Evolutionary conservation across 768 basidiomycete species (phyloP).

Genomic region (Auriculariales sp.): DNA sequence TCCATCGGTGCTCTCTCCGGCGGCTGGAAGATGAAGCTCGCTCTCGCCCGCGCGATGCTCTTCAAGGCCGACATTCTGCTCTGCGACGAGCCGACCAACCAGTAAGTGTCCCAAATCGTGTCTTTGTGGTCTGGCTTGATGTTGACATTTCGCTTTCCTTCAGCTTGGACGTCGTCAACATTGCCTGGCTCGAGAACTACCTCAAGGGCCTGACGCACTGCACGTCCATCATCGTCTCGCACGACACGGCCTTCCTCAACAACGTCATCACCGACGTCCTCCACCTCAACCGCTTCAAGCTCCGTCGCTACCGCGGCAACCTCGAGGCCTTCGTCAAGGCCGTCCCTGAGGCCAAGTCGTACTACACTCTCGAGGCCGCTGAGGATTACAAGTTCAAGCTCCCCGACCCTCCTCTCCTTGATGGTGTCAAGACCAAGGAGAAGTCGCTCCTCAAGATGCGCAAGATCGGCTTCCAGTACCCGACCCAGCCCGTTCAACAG

Average conservation of each 20-base stretch:
- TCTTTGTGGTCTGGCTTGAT: not conserved
- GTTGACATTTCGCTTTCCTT: too few relatives aligned
- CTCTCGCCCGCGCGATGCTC: slow-evolving; percentile 89
- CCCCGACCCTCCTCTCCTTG: slow-evolving; percentile 89
- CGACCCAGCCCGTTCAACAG: slow-evolving; percentile 71
- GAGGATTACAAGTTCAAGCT: slow-evolving; percentile 99
- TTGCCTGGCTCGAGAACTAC: slow-evolving; percentile 95
- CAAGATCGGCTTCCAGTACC: slow-evolving; percentile 95
- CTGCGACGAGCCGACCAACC: slow-evolving; percentile 94
- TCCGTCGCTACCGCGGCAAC: slow-evolving; percentile 89
- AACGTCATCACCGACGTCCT: slow-evolving; percentile 96
- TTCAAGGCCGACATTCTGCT: slow-evolving; percentile 97
- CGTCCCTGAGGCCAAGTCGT: slow-evolving; percentile 94
- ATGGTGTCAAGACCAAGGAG: slow-evolving; percentile 99
- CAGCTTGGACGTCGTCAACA: slow-evolving; percentile 82
- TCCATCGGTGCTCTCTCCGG: slow-evolving; percentile 86
- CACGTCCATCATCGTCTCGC: slow-evolving; percentile 97
- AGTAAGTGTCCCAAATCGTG: slow-evolving; percentile 15
- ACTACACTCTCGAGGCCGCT: slow-evolving; percentile 89
- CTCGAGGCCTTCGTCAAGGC: slow-evolving; percentile 86
- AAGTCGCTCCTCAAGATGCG: slow-evolving; percentile 96
- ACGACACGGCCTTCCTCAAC: slow-evolving; percentile 96
- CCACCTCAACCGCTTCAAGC: slow-evolving; percentile 96
- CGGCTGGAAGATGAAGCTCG: slow-evolving; percentile 99
- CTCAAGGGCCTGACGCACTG: slow-evolving; percentile 75